Evolutionary conservation across 2,329 filamentous ascomycete species (phyloP), one percentile per base, ranked within the genome.

Genomic region (Clonostachys rhizophaga): DNA sequence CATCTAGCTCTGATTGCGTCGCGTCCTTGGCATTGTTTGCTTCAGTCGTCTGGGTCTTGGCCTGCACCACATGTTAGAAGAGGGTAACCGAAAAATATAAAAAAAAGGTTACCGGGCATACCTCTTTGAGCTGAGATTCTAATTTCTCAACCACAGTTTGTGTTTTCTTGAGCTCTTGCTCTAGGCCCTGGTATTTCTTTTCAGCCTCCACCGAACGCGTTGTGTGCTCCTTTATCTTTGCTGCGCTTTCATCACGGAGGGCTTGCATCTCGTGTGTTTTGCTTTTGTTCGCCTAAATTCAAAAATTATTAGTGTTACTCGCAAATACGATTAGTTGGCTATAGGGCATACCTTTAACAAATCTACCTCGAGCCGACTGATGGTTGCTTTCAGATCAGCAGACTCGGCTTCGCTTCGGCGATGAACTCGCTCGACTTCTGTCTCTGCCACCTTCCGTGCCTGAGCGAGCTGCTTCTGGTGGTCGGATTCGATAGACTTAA

Each of bases 1-100:
- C 89, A 55, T 94, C 89, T 42, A 92, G 72, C 63, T 94, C 89
- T 4, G 79, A 75, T 60, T 92, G 88, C 6, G 78, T 76, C 2
- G 77, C 68, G 50, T 81, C 75, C 47, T 79, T 82, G 49, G 86
- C 82, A 50, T 81, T 76, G 54, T 84, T 80, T 51, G 79, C 84
- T 18, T 62, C 55, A 5, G 50, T 49, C 14, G 66, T 45, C 20
- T 62, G 55, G 5, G 55, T 50, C 45, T 69, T 60, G 41, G 58
- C 52, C 66, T 72, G 44, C 9, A 12, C 34, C 16, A 9, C 33
- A 13, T 34, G 16, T 45, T 20, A 45, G 33, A 17, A 9, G 1
- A 12, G 12, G 16, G 24, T 13, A 8, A 13, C 5, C 10, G 7
- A 16, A 39, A n/a, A 11, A n/a, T 2, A 4, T 39, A 18, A n/a